Evolutionary conservation across 2,329 filamentous ascomycete genomes (phyloP).

Genomic region (Helicocarpus griseus): DNA sequence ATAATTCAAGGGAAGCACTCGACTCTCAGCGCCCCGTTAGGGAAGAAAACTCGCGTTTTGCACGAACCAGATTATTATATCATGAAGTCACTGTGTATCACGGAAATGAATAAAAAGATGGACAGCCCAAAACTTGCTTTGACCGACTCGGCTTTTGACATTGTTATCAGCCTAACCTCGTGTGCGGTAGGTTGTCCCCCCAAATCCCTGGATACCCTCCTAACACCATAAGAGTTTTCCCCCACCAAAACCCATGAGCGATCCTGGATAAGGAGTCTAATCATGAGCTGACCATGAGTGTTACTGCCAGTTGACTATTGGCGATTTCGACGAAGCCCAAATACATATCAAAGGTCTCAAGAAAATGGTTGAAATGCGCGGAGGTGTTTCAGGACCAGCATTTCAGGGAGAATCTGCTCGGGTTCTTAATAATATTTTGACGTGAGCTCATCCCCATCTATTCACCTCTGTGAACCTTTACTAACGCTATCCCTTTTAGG

Average conservation of each 20-base stretch:
- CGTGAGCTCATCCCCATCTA: constrained; percentile 21
- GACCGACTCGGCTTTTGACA: constrained; percentile 27
- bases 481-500: constrained; percentile 12
- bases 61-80: constrained; percentile 29
- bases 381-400: constrained; percentile 21
- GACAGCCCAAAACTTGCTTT: constrained; percentile 18
- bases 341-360: constrained; percentile 31
- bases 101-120: constrained; percentile 25
- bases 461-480: neutral
- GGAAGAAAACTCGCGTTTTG: constrained; percentile 14
- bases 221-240: neutral
- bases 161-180: constrained; percentile 29
- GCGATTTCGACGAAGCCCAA: constrained; percentile 28
- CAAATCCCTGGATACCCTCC: neutral
- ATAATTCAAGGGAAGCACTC: constrained; percentile 20
- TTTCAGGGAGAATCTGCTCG: constrained; percentile 16
- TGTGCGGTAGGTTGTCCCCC: constrained; percentile 21
- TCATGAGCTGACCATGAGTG: neutral
- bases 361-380: constrained; percentile 29
- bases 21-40: constrained; percentile 9
- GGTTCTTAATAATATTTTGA: constrained; percentile 20
- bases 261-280: neutral
- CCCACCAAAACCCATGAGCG: too few relatives aligned
- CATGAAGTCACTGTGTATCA: constrained; percentile 29
- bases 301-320: constrained; percentile 24